phyloP scores from a whole-genome alignment of 208 protist genomes.

The Blastocrithidia nonstop region DNA sequence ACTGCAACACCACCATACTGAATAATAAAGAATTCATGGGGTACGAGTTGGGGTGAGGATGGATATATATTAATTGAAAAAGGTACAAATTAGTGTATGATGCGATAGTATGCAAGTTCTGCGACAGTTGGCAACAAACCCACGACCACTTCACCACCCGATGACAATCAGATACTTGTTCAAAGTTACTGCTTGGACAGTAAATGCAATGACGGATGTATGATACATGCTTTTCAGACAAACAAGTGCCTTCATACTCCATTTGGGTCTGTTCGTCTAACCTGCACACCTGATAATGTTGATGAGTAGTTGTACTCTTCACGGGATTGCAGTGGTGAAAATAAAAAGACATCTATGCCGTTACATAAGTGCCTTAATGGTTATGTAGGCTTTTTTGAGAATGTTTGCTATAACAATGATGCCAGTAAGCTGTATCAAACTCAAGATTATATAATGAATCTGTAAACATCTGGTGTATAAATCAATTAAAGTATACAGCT shows the following conservation, averaged over 20 bases:
- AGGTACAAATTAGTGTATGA: slow-evolving; percentile 66
- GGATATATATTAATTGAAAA: slow-evolving; percentile 82
- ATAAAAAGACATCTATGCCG: no score
- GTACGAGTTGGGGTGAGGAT: slow-evolving; percentile 71
- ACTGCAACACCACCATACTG: slow-evolving; percentile 39
- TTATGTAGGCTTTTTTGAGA: no score
- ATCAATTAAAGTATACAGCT: no score
- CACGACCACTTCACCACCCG: slow-evolving; percentile 5
- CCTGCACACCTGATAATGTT: slow-evolving; percentile 13
- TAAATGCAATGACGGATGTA: slow-evolving; percentile 21
- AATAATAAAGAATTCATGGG: slow-evolving; percentile 87
- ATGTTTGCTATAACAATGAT: no score
- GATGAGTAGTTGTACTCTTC: background rate
- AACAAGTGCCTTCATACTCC: slow-evolving; percentile 14
- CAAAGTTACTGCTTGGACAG: slow-evolving; percentile 20
- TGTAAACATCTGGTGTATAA: no score
- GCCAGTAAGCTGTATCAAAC: no score
- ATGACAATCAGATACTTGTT: slow-evolving; percentile 11
- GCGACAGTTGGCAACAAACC: slow-evolving; percentile 12
- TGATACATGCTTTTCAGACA: slow-evolving; percentile 14
- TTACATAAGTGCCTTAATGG: no score
- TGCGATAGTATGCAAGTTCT: slow-evolving; percentile 49
- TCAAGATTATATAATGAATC: no score
- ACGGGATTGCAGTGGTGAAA: no score
- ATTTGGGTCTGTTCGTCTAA: slow-evolving; percentile 21